Evolutionary conservation across 352 stramenopile species (phyloP).

Genomic region (Phytophthora citrophthora): DNA sequence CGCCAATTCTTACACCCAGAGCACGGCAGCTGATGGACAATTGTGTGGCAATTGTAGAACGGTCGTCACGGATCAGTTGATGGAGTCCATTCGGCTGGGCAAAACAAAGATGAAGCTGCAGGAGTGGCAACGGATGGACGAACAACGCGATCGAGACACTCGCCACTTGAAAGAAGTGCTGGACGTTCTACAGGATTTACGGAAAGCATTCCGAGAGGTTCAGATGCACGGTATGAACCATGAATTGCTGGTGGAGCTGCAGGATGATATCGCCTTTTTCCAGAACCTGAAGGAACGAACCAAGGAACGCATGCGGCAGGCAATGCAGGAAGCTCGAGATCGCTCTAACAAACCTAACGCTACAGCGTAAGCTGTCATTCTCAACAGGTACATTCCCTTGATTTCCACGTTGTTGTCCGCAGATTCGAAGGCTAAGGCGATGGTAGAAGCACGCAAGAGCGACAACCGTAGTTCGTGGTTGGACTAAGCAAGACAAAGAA

Average conservation of each 20-base stretch:
- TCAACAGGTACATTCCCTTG: not conserved
- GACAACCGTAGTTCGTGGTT: slow-evolving; percentile 2
- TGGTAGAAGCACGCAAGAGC: not conserved
- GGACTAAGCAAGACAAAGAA: not conserved
- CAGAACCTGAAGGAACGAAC: slow-evolving; percentile 66
- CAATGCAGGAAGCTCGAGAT: slow-evolving; percentile 55
- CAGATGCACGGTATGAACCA: slow-evolving; percentile 57
- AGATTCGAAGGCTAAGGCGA: too few relatives aligned
- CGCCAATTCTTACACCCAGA: slow-evolving; percentile 82
- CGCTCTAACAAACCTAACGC: slow-evolving; percentile 34
- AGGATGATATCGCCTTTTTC: slow-evolving; percentile 83
- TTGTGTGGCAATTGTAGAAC: slow-evolving; percentile 69
- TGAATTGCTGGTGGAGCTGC: slow-evolving; percentile 62
- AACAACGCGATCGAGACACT: slow-evolving; percentile 74
- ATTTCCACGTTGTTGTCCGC: not conserved
- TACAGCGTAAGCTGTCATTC: slow-evolving; percentile 29
- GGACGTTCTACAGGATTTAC: slow-evolving; percentile 51
- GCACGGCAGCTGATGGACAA: slow-evolving; percentile 46
- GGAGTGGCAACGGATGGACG: slow-evolving; percentile 53
- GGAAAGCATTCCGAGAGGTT: slow-evolving; percentile 56
- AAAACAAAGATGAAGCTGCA: slow-evolving; percentile 74
- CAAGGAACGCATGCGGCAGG: slow-evolving; percentile 71
- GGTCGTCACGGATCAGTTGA: slow-evolving; percentile 75
- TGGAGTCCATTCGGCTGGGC: slow-evolving; percentile 77
- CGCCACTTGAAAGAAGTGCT: slow-evolving; percentile 70